A percentile compares a stretch with the other conserved stretches of the same genome.
phyloP scores from a whole-genome alignment of 2,329 filamentous ascomycete genomes.

The Calycina herbarum region DNA sequence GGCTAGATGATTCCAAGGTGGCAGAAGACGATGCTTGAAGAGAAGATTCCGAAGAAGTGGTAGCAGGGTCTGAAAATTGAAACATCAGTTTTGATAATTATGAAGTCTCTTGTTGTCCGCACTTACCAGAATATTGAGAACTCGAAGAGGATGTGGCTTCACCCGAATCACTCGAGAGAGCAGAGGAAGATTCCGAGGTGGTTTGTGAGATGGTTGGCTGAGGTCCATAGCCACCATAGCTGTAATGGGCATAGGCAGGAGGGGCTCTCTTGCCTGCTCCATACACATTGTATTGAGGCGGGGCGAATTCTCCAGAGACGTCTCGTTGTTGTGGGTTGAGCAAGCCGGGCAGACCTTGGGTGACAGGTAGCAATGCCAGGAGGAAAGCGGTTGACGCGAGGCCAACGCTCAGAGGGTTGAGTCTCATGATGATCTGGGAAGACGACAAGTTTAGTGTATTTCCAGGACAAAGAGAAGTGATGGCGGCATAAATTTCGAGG shows the following conservation, averaged over 20 bases:
- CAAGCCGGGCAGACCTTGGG: constrained; percentile 29
- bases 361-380: constrained; percentile 23
- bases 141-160: constrained; percentile 10
- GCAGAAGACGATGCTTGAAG: constrained; percentile 1
- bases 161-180: constrained; percentile 6
- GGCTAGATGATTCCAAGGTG: neutral
- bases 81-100: neutral
- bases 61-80: neutral
- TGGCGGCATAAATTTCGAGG: neutral
- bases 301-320: constrained; percentile 20
- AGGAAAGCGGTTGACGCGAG: constrained; percentile 25
- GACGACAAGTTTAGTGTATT: neutral
- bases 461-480: neutral
- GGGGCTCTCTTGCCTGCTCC: constrained; percentile 8
- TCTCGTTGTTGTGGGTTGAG: constrained; percentile 26
- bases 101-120: neutral
- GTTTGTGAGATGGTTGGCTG: constrained; percentile 27
- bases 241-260: constrained; percentile 28
- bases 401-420: constrained; percentile 17
- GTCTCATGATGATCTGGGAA: constrained; percentile 33
- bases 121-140: constrained; percentile 5
- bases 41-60: neutral
- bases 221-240: constrained; percentile 32
- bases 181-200: neutral
- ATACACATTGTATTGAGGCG: constrained; percentile 32